A percentile compares a stretch with the other conserved stretches of the same genome.
These are phyloP conservation scores for Aspergillus panamensis DNA, from an alignment of 495 filamentous ascomycete genomes.

Conservation along the genomic window DNA sequence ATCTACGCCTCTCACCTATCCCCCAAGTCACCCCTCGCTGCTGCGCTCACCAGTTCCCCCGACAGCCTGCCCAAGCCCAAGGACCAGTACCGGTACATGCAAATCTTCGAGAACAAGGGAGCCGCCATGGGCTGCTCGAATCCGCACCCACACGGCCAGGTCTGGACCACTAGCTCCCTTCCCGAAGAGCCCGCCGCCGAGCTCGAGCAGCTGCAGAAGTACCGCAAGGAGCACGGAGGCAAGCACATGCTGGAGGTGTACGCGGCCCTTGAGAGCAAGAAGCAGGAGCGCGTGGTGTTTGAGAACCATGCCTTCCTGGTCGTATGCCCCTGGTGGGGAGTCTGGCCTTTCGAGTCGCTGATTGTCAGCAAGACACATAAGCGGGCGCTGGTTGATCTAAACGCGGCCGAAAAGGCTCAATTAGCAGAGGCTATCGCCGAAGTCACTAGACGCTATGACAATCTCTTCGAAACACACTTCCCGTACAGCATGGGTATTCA, in stretches of 20 bases:
- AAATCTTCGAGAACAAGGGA: slow-evolving; percentile 99
- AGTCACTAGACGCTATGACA: slow-evolving; percentile 87
- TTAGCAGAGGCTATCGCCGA: slow-evolving; percentile 84
- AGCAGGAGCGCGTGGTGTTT: slow-evolving; percentile 81
- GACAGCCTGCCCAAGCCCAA: slow-evolving; percentile 50
- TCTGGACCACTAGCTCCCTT: slow-evolving; percentile 87
- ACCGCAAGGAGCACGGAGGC: slow-evolving; percentile 66
- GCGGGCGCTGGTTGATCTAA: slow-evolving; percentile 75
- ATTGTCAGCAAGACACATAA: slow-evolving; percentile 79
- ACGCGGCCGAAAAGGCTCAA: slow-evolving; percentile 58
- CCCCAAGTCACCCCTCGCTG: slow-evolving; percentile 61
- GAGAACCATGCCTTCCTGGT: slow-evolving; percentile 80
- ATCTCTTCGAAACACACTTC: slow-evolving; percentile 94
- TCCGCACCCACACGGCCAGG: slow-evolving; percentile 93
- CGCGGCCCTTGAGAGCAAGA: slow-evolving; percentile 72
- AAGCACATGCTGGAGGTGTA: slow-evolving; percentile 81
- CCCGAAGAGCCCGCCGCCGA: slow-evolving; percentile 86
- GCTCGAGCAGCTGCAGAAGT: slow-evolving; percentile 70
- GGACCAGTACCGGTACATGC: slow-evolving; percentile 91
- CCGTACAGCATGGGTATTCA: slow-evolving; percentile 94
- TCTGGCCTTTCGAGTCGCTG: slow-evolving; percentile 97
- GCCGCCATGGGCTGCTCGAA: slow-evolving; percentile 98
- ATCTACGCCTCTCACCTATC: slow-evolving; percentile 82
- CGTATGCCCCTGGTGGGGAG: slow-evolving; percentile 93
- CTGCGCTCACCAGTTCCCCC: slow-evolving; percentile 48